phyloP scores from a whole-genome alignment of 257 asterid species.

The Solanum ossicruentum region DNA sequence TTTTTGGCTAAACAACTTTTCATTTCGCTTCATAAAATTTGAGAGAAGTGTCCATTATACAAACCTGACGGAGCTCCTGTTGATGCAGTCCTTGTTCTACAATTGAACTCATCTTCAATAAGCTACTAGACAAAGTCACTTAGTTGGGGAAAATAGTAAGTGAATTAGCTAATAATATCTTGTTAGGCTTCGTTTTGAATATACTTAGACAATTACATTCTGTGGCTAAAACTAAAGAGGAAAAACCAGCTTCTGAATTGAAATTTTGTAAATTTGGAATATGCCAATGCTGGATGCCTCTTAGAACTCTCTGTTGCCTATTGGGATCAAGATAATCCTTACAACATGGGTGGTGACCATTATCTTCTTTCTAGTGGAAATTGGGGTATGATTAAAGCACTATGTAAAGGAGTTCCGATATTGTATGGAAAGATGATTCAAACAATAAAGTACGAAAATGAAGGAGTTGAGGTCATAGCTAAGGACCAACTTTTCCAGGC shows the following conservation, averaged over 20 bases:
- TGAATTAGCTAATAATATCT: slow-evolving; percentile 42
- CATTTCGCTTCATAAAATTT: slow-evolving; percentile 69
- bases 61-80: slow-evolving; percentile 60
- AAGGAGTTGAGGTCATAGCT: slow-evolving; percentile 46
- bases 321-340: slow-evolving; percentile 91
- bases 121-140: slow-evolving; percentile 54
- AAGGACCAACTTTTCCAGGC: slow-evolving; percentile 55
- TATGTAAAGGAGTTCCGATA: slow-evolving; percentile 58
- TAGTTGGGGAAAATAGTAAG: slow-evolving; percentile 43
- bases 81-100: slow-evolving; percentile 32
- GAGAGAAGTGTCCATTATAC: slow-evolving; percentile 73
- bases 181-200: slow-evolving; percentile 57
- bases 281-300: slow-evolving; percentile 79
- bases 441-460: slow-evolving; percentile 40
- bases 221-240: slow-evolving; percentile 54
- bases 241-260: slow-evolving; percentile 62
- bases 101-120: slow-evolving; percentile 59
- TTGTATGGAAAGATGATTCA: slow-evolving; percentile 44
- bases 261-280: slow-evolving; percentile 13
- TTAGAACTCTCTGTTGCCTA: slow-evolving; percentile 64
- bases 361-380: slow-evolving; percentile 84
- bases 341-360: slow-evolving; percentile 88
- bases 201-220: slow-evolving; percentile 39
- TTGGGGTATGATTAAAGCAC: slow-evolving; percentile 38
- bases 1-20: slow-evolving; percentile 62